phyloP scores from a whole-genome alignment of 768 basidiomycete species.

The Sistotremastrum niveocremeum region DNA sequence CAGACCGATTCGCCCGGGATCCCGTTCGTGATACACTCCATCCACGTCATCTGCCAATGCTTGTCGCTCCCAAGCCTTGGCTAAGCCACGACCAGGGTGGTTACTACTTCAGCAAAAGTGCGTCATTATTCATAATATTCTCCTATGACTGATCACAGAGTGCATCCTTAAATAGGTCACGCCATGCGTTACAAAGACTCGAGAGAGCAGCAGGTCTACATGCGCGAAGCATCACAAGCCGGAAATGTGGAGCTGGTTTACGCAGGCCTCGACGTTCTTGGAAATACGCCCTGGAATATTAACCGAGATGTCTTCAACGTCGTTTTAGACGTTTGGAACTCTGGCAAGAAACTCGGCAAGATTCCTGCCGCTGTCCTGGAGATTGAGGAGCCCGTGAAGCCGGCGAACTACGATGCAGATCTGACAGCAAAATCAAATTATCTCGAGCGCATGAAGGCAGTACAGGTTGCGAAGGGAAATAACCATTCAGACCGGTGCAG shows the following conservation, averaged over 20 bases:
- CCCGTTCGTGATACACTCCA: slow-evolving; percentile 57
- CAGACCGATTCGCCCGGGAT: slow-evolving; percentile 67
- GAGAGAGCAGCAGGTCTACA: slow-evolving; percentile 67
- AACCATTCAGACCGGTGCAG: slow-evolving; percentile 88
- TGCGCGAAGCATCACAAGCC: slow-evolving; percentile 55
- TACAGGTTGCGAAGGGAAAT: slow-evolving; percentile 48
- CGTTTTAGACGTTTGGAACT: slow-evolving; percentile 76
- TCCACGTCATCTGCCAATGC: slow-evolving; percentile 93
- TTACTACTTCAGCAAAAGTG: slow-evolving; percentile 69
- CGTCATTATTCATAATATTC: slow-evolving; percentile 12
- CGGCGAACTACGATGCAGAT: slow-evolving; percentile 33
- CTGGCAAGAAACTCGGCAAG: slow-evolving; percentile 68
- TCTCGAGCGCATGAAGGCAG: slow-evolving; percentile 38
- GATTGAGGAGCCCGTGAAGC: slow-evolving; percentile 46
- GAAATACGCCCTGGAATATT: slow-evolving; percentile 81
- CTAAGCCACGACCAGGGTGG: slow-evolving; percentile 61
- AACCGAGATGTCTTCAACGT: slow-evolving; percentile 66
- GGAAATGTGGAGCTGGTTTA: slow-evolving; percentile 78
- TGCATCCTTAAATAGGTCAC: slow-evolving; percentile 24
- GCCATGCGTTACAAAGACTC: slow-evolving; percentile 93
- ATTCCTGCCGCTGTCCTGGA: slow-evolving; percentile 66
- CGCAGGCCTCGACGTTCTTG: slow-evolving; percentile 80
- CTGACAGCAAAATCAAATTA: slow-evolving; percentile 42
- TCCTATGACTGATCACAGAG: background rate
- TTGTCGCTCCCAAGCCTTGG: slow-evolving; percentile 86